Base-by-base conservation (phyloP, 345 rosid species). In the Ricinus communis region DNA sequence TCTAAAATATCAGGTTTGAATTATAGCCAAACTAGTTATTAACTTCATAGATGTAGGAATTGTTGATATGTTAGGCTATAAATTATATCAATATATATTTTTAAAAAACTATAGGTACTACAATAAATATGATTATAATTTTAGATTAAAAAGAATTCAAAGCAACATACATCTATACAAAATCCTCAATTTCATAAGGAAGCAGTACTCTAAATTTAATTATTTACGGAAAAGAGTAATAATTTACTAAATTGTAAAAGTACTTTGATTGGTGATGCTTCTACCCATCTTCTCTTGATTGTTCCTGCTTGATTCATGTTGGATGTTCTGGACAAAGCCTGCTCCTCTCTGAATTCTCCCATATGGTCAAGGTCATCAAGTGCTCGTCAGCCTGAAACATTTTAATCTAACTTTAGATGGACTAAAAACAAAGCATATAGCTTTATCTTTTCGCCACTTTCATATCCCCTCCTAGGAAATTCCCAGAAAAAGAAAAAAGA, bases 331-430 rank as follows among this genome's bases (percentile, higher is more conserved):
- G 65, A 57, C 66, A 64, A 56, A 45, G 58, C 72, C 51, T 69
- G 65, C 62, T 28, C 62, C 38, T 73, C 22, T 41, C 62, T 51
- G 53, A 62, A 60, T 66, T 76, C 75, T 61, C 75, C 80, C 83
- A 76, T 72, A 21, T 22, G 18, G 38, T 28, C 36, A 66, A 57
- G 18, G 38, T 28, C 36, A 66, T 50, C 33, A 33, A 6, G 43
- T 36, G 53, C 71, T 64, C 27, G 41, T 57, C 57, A 66, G 57
- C 74, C 38, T 62, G 50, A 68, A 66, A 60, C 33, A 24, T 30
- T 55, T 12, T 28, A 73, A 66, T 58, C 50, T 30, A 22, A 61
- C 11, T 69, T 62, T 41, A 65, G 38, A 2, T 33, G 38, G 47
- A 64, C 12, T 41, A 49, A 25, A 57, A 13, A 54, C 19, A 19